Base-by-base conservation (phyloP, 2,329 filamentous ascomycete species). In the Colletotrichum navitas region DNA sequence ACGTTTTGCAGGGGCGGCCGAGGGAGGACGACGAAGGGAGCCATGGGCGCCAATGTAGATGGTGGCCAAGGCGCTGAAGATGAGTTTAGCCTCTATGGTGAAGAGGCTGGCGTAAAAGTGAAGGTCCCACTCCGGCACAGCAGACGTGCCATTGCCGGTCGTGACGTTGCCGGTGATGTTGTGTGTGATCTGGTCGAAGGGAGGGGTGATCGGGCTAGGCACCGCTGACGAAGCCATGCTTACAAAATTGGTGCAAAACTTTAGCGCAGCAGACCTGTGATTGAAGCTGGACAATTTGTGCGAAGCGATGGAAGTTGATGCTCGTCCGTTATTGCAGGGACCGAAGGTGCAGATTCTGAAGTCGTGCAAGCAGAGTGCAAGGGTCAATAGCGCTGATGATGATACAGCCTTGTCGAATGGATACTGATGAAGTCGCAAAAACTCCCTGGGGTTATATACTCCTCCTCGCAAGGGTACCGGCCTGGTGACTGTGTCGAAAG, bases 21-120 rank as follows among this genome's bases (percentile, higher is more conserved):
- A 97, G 0, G 92, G 90, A 0, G 95, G 95, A 24, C 94, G 89
- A 18, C 92, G 91, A 26, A 98, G 88, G 1, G 95, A 93, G n/a
- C 93, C 93, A 80, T 97, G 93, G 11, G 94, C 90, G 59, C 93
- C 93, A 6, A 94, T 87, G 81, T 93, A 96, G 78, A 98, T 97
- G 64, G 94, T 93, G 73, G 93, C 90, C 21, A 97, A 81, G 18
- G 94, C 92, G 36, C 93, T 91, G 71, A 91, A 78, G 68, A 89
- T 79, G 56, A 90, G 83, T 73, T 85, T 84, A 21, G 78, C 68
- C 73, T 88, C 83, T 14, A 89, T 71, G 7, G 65, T 45, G 12
- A 69, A 29, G 45, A 68, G 63, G 47, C 69, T 60, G 39, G 58
- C 59, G 18, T 64, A 80, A 0, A 84, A 59, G 47, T 89, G 76